Percentiles rank a stretch among this genome's conserved stretches.
These are phyloP conservation scores for Diaporthe nobilis DNA, from an alignment of 2,329 filamentous ascomycete species.

Conservation along the genomic window DNA sequence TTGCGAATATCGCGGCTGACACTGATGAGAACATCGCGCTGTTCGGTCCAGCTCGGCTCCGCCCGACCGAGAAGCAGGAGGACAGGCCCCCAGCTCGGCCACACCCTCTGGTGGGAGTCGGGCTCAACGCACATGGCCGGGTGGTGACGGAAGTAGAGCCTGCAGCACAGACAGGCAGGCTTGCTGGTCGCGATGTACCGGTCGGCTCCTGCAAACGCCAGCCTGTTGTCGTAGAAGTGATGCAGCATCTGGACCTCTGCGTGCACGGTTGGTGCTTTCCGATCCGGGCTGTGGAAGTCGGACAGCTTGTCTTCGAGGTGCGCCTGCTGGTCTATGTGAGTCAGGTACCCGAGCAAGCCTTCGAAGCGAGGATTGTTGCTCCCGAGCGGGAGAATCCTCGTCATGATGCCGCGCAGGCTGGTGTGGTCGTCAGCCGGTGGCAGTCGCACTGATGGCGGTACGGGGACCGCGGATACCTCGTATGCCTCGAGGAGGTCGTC, in stretches of 20 bases:
- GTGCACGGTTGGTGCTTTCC: constrained; percentile 54
- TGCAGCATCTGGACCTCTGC: constrained; percentile 64
- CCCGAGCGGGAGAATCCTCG: constrained; percentile 48
- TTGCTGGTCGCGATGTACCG: constrained; percentile 66
- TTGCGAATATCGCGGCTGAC: neutral
- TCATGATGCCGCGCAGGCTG: constrained; percentile 50
- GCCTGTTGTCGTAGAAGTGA: constrained; percentile 54
- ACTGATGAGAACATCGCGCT: constrained; percentile 14
- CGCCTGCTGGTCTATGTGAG: constrained; percentile 48
- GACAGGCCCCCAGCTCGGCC: constrained; percentile 56
- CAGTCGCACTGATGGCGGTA: constrained; percentile 35
- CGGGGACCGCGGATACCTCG: constrained; percentile 46
- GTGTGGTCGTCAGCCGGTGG: constrained; percentile 49
- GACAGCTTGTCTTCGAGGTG: constrained; percentile 46
- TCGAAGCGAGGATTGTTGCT: constrained; percentile 36
- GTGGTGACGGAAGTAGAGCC: constrained; percentile 59
- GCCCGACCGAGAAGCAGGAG: neutral
- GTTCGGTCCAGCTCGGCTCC: neutral
- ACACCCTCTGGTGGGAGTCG: constrained; percentile 56
- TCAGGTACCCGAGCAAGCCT: constrained; percentile 42
- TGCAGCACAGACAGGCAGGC: constrained; percentile 64
- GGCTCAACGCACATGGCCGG: constrained; percentile 51
- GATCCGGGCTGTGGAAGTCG: constrained; percentile 46
- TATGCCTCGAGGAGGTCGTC: constrained; percentile 50
- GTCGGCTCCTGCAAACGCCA: constrained; percentile 56